Conservation (phyloP, 2,329 filamentous ascomycete species). For the Penicillium capsulatum region DNA sequence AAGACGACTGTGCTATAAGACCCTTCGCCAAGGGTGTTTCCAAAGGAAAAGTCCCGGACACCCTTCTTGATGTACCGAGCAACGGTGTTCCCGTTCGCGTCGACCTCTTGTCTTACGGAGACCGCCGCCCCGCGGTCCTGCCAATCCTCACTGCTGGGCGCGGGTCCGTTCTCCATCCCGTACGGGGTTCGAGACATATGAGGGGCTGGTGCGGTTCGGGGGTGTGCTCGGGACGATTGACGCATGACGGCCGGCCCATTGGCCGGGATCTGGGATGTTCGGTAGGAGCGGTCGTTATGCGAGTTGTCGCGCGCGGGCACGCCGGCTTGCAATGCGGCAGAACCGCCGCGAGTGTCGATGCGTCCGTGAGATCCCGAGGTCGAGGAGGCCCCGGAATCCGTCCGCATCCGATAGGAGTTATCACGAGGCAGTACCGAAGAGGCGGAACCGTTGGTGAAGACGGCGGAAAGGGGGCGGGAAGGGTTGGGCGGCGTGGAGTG, state of each 20-base stretch:
- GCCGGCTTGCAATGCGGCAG: conserved; percentile 55
- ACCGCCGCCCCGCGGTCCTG: conserved; percentile 91
- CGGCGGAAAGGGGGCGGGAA: conserved; percentile 46
- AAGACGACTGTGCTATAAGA: conserved; percentile 96
- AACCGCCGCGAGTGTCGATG: conserved; percentile 60
- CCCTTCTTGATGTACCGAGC: conserved; percentile 90
- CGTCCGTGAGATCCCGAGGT: conserved; percentile 54
- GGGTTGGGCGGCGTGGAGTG: conserved; percentile 37
- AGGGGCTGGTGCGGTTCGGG: conserved; percentile 40
- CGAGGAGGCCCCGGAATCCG: conserved; percentile 57
- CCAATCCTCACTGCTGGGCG: conserved; percentile 82
- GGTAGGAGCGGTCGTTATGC: conserved; percentile 65
- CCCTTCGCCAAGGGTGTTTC: conserved; percentile 83
- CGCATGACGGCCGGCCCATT: conserved; percentile 67
- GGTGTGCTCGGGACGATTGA: conserved; percentile 69
- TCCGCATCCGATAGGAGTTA: conserved; percentile 53
- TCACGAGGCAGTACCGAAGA: conserved; percentile 38
- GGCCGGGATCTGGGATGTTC: conserved; percentile 54
- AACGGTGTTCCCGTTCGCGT: conserved; percentile 76
- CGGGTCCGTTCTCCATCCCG: conserved; percentile 54
- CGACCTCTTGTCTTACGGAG: conserved; percentile 73
- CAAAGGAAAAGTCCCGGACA: conserved; percentile 94
- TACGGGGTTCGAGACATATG: conserved; percentile 47
- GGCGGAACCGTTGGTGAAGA: conserved; percentile 46
- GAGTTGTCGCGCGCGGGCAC: conserved; percentile 65